These are phyloP conservation scores for Carex kokanica DNA, from an alignment of 176 grass and related monocot genomes.

Conservation along the genomic window DNA sequence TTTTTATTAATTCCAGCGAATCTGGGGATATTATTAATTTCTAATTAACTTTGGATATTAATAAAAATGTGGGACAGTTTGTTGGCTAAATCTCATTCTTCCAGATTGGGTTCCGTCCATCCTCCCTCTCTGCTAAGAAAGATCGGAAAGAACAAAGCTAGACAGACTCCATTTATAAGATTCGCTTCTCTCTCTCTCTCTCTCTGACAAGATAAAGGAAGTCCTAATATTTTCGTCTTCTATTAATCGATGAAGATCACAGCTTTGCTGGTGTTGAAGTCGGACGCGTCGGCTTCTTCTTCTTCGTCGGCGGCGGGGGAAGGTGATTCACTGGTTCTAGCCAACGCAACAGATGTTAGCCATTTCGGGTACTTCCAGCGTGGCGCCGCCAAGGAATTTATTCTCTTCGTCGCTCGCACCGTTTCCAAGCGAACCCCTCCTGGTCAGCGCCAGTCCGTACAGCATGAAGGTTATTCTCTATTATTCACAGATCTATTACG, in stretches of 20 bases:
- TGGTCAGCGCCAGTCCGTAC: constrained; percentile 81
- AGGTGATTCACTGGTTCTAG: constrained; percentile 59
- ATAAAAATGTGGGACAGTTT: too few relatives aligned
- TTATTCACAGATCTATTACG: not conserved
- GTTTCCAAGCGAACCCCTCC: constrained; percentile 64
- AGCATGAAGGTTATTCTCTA: constrained; percentile 67
- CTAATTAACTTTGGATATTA: too few relatives aligned
- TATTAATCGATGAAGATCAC: constrained; percentile 67
- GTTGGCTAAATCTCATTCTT: not conserved
- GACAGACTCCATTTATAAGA: not conserved
- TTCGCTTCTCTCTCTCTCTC: not conserved
- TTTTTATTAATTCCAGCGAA: too few relatives aligned
- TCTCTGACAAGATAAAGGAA: not conserved
- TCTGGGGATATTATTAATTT: too few relatives aligned
- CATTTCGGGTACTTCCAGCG: constrained; percentile 87
- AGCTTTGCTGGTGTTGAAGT: constrained; percentile 70
- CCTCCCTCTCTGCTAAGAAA: not conserved
- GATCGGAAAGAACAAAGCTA: not conserved
- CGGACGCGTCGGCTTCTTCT: constrained; percentile 38
- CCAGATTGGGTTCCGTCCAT: not conserved
- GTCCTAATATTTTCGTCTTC: constrained; percentile 1
- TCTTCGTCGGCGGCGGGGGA: constrained; percentile 35
- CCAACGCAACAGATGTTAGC: constrained; percentile 88
- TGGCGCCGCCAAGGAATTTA: constrained; percentile 69
- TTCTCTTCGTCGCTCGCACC: constrained; percentile 75